Evolutionary conservation across 148 eudicot species (phyloP).

Genomic region (Tetragonia tetragonoides): DNA sequence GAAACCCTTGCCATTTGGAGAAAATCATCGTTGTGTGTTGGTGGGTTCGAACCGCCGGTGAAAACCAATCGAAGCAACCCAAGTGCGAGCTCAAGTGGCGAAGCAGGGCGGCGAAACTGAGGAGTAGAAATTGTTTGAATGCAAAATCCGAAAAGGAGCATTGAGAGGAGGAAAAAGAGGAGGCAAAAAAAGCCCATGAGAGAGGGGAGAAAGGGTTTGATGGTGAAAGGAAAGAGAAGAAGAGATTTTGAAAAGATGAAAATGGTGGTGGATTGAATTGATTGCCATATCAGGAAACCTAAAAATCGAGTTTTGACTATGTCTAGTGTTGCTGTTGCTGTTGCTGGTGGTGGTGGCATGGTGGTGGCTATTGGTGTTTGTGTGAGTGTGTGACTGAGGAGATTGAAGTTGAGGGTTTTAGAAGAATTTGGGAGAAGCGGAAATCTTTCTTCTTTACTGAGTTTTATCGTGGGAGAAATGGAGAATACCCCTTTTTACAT

Average conservation of each 20-base stretch:
- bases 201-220: slow-evolving; percentile 27
- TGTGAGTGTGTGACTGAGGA: too few species aligned
- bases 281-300: slow-evolving; percentile 80
- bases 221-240: slow-evolving; percentile 32
- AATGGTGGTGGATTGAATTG: slow-evolving; percentile 46
- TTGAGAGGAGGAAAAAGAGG: slow-evolving; percentile 41
- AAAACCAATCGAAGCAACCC: slow-evolving; percentile 40
- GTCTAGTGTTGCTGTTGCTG: slow-evolving; percentile 14
- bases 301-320: slow-evolving; percentile 45
- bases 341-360: slow-evolving; percentile 9
- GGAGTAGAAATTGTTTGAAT: slow-evolving; percentile 42
- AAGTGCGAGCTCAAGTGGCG: slow-evolving; percentile 34
- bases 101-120: slow-evolving; percentile 37
- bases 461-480: not conserved
- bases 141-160: slow-evolving; percentile 38
- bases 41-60: slow-evolving; percentile 29
- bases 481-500: too few species aligned
- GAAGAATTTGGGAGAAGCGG: slow-evolving; percentile 12
- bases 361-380: not conserved
- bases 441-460: not conserved
- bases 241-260: slow-evolving; percentile 41
- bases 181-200: slow-evolving; percentile 27
- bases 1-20: slow-evolving; percentile 43
- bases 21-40: slow-evolving; percentile 23
- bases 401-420: not conserved